phyloP scores from a whole-genome alignment of 2,329 filamentous ascomycete genomes.

The Moelleriella libera region DNA sequence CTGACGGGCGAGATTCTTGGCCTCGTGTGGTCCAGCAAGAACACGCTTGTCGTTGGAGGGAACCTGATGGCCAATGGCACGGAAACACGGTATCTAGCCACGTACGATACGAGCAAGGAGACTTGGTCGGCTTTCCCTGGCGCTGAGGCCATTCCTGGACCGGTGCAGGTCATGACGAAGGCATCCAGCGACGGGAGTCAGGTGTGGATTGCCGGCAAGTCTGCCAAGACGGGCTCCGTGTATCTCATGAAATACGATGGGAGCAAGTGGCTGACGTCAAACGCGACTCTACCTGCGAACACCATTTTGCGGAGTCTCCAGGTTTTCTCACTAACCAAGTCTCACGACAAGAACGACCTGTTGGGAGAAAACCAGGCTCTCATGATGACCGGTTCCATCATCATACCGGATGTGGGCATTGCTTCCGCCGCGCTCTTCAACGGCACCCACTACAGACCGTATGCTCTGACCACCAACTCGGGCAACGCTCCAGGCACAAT shows the following conservation, averaged over 20 bases:
- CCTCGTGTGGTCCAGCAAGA: conserved; percentile 64
- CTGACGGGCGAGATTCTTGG: conserved; percentile 56
- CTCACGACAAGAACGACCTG: conserved; percentile 50
- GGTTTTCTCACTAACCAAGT: conserved; percentile 55
- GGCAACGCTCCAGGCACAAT: conserved; percentile 59
- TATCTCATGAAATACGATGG: conserved; percentile 79
- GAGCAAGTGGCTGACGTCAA: conserved; percentile 52
- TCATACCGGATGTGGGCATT: conserved; percentile 61
- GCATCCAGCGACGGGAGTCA: conserved; percentile 59
- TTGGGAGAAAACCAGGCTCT: conserved; percentile 57
- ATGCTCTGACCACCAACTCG: conserved; percentile 59
- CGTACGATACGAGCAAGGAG: conserved; percentile 54
- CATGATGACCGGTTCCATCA: conserved; percentile 72
- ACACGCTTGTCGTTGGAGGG: conserved; percentile 63
- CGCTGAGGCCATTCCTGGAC: conserved; percentile 58
- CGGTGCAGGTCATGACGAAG: conserved; percentile 60
- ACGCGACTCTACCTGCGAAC: conserved; percentile 44
- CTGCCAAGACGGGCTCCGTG: conserved; percentile 44
- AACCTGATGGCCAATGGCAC: conserved; percentile 57
- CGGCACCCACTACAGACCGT: conserved; percentile 64
- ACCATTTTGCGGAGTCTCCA: conserved; percentile 70
- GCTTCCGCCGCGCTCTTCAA: conserved; percentile 83
- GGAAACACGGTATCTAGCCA: conserved; percentile 48
- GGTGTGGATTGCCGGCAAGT: conserved; percentile 71
- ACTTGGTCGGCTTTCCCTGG: conserved; percentile 52